phyloP scores from a whole-genome alignment of 2,329 filamentous ascomycete species.

The Penicillium sp. region DNA sequence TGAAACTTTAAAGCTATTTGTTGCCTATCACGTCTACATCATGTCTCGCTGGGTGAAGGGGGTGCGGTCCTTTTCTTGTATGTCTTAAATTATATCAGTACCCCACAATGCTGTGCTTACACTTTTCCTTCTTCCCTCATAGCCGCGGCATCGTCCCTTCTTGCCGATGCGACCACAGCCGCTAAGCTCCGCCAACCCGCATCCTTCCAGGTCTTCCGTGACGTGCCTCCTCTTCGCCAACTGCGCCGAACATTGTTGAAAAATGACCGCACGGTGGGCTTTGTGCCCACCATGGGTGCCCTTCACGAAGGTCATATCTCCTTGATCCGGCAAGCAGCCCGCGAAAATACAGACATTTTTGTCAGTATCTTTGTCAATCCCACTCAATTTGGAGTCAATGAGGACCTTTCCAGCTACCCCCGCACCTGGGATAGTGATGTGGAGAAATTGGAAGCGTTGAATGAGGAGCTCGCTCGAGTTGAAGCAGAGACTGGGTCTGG shows the following conservation, averaged over 20 bases:
- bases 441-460: constrained; percentile 64
- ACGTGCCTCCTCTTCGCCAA: constrained; percentile 68
- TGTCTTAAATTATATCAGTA: constrained; percentile 7
- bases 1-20: background rate
- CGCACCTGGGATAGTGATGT: constrained; percentile 83
- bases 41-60: constrained; percentile 34
- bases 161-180: constrained; percentile 22
- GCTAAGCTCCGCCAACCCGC: constrained; percentile 22
- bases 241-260: constrained; percentile 67
- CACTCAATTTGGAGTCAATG: constrained; percentile 86
- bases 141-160: constrained; percentile 25
- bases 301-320: constrained; percentile 90
- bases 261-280: constrained; percentile 71
- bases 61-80: constrained; percentile 30
- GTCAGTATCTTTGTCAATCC: constrained; percentile 96
- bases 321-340: constrained; percentile 78
- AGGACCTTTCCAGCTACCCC: constrained; percentile 87
- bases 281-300: constrained; percentile 97
- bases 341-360: constrained; percentile 81
- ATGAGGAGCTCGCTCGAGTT: constrained; percentile 64
- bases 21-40: background rate
- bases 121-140: background rate
- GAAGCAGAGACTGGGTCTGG: constrained; percentile 44
- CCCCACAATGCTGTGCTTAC: constrained; percentile 9
- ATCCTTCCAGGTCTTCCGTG: constrained; percentile 64